Conservation (phyloP, 2,329 filamentous ascomycete genomes). For the Fusarium pseudonygamai region DNA sequence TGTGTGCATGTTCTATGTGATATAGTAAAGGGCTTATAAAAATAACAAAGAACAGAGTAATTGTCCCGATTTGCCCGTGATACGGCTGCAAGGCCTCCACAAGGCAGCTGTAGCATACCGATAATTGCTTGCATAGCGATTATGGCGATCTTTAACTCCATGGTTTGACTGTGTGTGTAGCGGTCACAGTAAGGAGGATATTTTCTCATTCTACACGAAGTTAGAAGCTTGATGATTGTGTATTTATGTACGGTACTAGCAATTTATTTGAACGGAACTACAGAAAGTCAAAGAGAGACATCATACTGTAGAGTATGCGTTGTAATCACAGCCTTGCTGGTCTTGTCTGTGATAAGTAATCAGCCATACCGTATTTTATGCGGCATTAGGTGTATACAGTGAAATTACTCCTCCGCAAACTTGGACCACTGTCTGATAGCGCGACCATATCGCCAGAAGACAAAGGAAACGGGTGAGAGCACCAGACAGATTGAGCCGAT, state of each 20-base stretch:
- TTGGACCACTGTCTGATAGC: background rate
- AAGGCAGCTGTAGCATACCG: background rate
- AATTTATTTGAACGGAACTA: rapidly evolving
- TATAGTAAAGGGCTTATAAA: background rate
- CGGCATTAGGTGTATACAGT: rapidly evolving
- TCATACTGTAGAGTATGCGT: background rate
- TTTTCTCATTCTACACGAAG: background rate
- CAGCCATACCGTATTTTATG: rapidly evolving
- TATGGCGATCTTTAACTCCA: background rate
- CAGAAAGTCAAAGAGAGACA: background rate
- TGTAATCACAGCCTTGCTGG: too few species aligned
- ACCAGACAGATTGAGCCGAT: background rate
- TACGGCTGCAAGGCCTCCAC: rapidly evolving
- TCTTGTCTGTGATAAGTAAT: background rate
- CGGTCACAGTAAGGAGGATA: rapidly evolving
- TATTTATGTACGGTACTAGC: background rate
- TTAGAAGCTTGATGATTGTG: too few species aligned
- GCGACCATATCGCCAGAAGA: background rate
- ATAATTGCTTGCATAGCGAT: background rate
- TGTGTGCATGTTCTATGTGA: rapidly evolving
- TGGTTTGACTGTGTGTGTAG: background rate
- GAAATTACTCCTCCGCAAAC: background rate
- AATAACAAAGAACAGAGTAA: background rate
- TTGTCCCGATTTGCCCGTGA: background rate
- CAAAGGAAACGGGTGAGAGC: background rate